Percentiles rank a stretch among this genome's conserved stretches.
These are phyloP conservation scores for Crithidia sp. DNA, from an alignment of 208 protist genomes.

Conservation along the genomic window DNA sequence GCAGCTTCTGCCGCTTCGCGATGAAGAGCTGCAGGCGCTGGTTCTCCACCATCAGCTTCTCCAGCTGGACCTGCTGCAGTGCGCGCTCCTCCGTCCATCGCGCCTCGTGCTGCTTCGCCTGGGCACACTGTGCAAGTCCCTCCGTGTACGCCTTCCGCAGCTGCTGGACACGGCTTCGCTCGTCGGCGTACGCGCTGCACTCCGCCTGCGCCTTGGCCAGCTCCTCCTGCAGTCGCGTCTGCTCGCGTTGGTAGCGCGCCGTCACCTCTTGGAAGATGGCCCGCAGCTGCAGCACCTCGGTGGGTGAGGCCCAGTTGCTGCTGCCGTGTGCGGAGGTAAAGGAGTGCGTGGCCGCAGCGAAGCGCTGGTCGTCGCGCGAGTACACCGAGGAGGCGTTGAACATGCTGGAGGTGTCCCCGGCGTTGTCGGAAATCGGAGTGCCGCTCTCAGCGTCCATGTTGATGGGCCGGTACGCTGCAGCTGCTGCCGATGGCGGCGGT, in stretches of 20 bases:
- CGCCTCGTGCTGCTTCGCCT: slow-evolving; percentile 27
- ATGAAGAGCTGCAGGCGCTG: slow-evolving; percentile 62
- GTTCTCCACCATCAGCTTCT: slow-evolving; percentile 66
- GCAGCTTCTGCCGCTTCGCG: slow-evolving; percentile 33
- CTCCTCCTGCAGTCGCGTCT: slow-evolving; percentile 31
- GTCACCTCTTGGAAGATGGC: slow-evolving; percentile 37
- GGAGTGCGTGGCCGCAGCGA: background rate
- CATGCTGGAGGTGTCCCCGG: slow-evolving; percentile 6
- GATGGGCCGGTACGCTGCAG: too few relatives aligned
- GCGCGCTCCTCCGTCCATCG: slow-evolving; percentile 72
- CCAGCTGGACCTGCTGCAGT: slow-evolving; percentile 59
- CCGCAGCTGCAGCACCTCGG: slow-evolving; percentile 74
- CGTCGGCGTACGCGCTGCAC: slow-evolving; percentile 26
- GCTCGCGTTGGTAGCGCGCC: slow-evolving; percentile 47
- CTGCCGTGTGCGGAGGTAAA: background rate
- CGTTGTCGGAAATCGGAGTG: slow-evolving; percentile 5
- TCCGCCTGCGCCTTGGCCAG: slow-evolving; percentile 40
- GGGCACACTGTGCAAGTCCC: slow-evolving; percentile 33
- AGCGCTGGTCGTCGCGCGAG: slow-evolving; percentile 2
- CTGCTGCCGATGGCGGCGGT: background rate
- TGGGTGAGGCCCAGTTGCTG: slow-evolving; percentile 75
- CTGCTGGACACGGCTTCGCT: slow-evolving; percentile 30
- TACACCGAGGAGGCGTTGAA: background rate
- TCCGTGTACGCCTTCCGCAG: slow-evolving; percentile 53
- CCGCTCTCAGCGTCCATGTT: background rate